Conservation (phyloP, 2,329 filamentous ascomycete genomes). For the Talaromyces sp. region DNA sequence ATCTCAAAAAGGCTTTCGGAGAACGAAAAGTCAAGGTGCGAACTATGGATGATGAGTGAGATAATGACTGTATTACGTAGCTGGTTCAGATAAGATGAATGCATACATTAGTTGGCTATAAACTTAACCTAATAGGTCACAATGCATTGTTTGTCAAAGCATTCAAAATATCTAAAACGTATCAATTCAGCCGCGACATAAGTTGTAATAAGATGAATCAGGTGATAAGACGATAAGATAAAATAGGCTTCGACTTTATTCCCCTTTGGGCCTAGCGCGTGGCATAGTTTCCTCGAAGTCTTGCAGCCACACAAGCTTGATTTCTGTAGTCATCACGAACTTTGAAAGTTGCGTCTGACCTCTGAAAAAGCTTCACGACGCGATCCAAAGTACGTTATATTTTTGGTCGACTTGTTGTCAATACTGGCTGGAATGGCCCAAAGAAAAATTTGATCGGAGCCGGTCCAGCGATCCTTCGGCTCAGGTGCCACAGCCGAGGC, state of each 20-base stretch:
- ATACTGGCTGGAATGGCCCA: background rate
- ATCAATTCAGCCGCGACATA: too few relatives aligned
- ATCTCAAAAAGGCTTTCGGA: slow-evolving; percentile 27
- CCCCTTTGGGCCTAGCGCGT: background rate
- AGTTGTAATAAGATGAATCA: background rate
- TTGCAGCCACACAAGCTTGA: background rate
- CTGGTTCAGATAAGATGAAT: background rate
- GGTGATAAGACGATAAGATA: background rate
- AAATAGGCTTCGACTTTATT: background rate
- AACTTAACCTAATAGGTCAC: background rate
- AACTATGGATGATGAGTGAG: slow-evolving; percentile 24
- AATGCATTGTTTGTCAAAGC: too few relatives aligned
- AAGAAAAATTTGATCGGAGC: background rate
- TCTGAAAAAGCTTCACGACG: background rate
- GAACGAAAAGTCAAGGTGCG: slow-evolving; percentile 24
- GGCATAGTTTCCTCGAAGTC: background rate
- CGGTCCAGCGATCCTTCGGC: background rate
- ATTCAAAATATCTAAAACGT: too few relatives aligned
- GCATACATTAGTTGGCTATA: slow-evolving; percentile 4
- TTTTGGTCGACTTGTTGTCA: too few relatives aligned
- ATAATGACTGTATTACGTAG: slow-evolving; percentile 7
- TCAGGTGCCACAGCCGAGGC: background rate
- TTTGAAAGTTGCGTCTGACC: background rate
- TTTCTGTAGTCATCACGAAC: background rate
- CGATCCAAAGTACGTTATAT: background rate